phyloP scores from a whole-genome alignment of 768 basidiomycete species.

The Crucibulum laeve region DNA sequence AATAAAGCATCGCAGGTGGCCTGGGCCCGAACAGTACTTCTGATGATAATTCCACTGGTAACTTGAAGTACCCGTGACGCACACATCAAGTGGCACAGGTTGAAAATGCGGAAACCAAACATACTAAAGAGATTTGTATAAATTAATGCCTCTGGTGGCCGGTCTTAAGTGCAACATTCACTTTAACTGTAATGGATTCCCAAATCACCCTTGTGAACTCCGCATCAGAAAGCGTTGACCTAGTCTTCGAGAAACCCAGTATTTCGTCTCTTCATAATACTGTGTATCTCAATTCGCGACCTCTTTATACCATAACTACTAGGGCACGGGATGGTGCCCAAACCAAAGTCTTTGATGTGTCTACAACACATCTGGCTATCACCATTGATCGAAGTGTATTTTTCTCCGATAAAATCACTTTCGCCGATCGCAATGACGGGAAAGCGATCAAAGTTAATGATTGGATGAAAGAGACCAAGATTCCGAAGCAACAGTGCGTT shows the following conservation, averaged over 20 bases:
- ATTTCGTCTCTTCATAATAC: slow-evolving; percentile 14
- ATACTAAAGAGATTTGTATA: no score
- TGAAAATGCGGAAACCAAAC: no score
- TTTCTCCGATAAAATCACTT: slow-evolving; percentile 17
- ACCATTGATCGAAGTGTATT: slow-evolving; percentile 13
- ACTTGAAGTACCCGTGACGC: no score
- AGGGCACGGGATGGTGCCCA: slow-evolving; percentile 9
- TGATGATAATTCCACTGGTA: no score
- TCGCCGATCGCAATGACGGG: slow-evolving; percentile 13
- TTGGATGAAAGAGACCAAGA: slow-evolving; percentile 12
- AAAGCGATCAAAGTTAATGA: slow-evolving; percentile 15
- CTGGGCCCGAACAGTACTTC: no score
- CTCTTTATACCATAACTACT: slow-evolving; percentile 16
- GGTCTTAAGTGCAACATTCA: no score
- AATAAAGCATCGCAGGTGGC: no score
- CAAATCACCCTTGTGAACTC: slow-evolving; percentile 9
- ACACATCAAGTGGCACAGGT: no score
- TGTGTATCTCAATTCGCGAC: slow-evolving; percentile 12
- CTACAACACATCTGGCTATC: slow-evolving; percentile 12
- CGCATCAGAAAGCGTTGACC: slow-evolving; percentile 3
- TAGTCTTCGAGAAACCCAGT: slow-evolving; percentile 17
- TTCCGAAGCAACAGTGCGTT: slow-evolving; percentile 12
- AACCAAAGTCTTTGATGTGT: slow-evolving; percentile 15
- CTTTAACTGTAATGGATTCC: slow-evolving; percentile 13
- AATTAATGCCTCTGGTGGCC: no score